These are phyloP conservation scores for Daedaleopsis nitida DNA, from an alignment of 768 basidiomycete species.

Conservation along the genomic window DNA sequence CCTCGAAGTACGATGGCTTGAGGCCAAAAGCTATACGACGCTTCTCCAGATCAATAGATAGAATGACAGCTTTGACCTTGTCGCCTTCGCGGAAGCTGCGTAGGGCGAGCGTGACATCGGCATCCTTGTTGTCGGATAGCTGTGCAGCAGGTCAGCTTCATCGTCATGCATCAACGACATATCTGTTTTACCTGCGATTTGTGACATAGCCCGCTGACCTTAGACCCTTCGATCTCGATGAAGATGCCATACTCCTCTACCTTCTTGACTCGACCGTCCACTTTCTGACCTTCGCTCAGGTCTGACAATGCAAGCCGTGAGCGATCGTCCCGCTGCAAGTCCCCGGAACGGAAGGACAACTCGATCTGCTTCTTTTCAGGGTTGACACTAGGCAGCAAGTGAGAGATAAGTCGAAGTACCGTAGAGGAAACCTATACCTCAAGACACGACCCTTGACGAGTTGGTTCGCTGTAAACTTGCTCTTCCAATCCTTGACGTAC, in stretches of 20 bases:
- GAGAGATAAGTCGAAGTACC: not conserved
- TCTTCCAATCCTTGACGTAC: constrained; percentile 97
- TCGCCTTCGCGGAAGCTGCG: constrained; percentile 87
- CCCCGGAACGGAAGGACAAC: constrained; percentile 80
- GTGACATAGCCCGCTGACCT: constrained; percentile 89
- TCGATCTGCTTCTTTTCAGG: constrained; percentile 78
- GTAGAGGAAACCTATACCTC: constrained; percentile 43
- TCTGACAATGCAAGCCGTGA: constrained; percentile 49
- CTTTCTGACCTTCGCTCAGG: constrained; percentile 77
- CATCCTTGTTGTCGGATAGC: constrained; percentile 87
- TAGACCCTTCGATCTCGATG: constrained; percentile 83
- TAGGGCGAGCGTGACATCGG: constrained; percentile 77
- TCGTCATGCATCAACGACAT: not conserved
- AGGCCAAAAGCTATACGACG: constrained; percentile 80
- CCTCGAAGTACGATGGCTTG: constrained; percentile 85
- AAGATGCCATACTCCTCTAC: constrained; percentile 93
- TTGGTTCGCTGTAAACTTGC: constrained; percentile 75
- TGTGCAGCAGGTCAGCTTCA: constrained; percentile 32
- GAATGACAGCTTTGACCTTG: constrained; percentile 75
- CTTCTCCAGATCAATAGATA: constrained; percentile 73
- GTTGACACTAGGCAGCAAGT: constrained; percentile 57
- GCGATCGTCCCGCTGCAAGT: constrained; percentile 42
- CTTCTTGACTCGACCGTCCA: constrained; percentile 76
- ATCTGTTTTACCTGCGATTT: constrained; percentile 73
- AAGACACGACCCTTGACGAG: constrained; percentile 86